Evolutionary conservation across 192 early-diverging fungal genomes (phyloP).

Genomic region (Podochytrium sp.): DNA sequence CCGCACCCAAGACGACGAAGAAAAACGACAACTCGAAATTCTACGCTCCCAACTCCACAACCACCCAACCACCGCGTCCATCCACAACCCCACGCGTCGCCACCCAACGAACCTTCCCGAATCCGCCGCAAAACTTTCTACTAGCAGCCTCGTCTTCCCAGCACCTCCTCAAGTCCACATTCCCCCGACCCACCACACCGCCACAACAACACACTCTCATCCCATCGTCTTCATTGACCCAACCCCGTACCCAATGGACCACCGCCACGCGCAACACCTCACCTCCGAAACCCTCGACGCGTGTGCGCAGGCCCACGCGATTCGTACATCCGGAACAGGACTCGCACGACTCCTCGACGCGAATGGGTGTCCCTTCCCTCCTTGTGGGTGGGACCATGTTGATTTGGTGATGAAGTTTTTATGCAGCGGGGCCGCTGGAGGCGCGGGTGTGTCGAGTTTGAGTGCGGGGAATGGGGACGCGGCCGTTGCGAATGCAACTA

Average conservation of each 20-base stretch:
- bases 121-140: no score
- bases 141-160: background rate
- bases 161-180: background rate
- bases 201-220: background rate
- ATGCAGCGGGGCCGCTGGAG: background rate
- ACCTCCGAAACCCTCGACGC: background rate
- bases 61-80: background rate
- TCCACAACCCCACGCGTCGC: background rate
- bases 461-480: background rate
- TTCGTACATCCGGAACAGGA: background rate
- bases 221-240: background rate
- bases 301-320: background rate
- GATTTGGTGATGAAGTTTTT: slow-evolving; percentile 10
- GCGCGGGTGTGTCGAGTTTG: background rate
- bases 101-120: background rate
- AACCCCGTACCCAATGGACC: background rate
- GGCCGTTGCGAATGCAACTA: background rate
- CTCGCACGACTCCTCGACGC: slow-evolving; percentile 15
- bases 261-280: background rate
- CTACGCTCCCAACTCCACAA: background rate
- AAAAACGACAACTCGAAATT: background rate
- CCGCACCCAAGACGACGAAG: background rate
- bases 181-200: background rate
- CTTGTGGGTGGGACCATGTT: slow-evolving; percentile 20
- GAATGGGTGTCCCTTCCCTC: slow-evolving; percentile 7